phyloP scores from a whole-genome alignment of 345 rosid species.

The Euphorbia tirucalli region DNA sequence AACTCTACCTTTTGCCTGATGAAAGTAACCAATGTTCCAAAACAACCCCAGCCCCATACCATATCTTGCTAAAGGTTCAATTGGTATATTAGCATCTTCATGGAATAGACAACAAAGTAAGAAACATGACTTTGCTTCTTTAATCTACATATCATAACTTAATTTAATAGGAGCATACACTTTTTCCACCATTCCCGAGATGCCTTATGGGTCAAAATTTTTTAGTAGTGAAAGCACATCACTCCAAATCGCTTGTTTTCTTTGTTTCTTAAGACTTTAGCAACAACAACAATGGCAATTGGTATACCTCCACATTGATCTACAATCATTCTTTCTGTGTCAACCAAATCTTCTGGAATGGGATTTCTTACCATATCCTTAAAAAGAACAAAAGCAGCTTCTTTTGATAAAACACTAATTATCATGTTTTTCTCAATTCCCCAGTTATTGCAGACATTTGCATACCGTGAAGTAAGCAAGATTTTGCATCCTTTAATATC shows the following conservation, averaged over 20 bases:
- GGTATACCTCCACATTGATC: background rate
- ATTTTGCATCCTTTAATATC: background rate
- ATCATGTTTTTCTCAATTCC: background rate
- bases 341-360: background rate
- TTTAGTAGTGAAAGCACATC: background rate
- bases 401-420: background rate
- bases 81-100: conserved; percentile 1
- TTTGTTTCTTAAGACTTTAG: background rate
- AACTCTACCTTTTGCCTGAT: background rate
- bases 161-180: background rate
- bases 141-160: background rate
- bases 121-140: conserved; percentile 9
- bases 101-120: conserved; percentile 13
- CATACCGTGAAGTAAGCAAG: background rate
- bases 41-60: conserved; percentile 13
- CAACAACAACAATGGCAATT: background rate
- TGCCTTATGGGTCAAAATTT: background rate
- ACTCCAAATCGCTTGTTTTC: background rate
- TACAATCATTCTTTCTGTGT: background rate
- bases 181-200: background rate
- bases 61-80: conserved; percentile 4
- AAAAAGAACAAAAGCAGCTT: background rate
- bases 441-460: background rate
- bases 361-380: background rate
- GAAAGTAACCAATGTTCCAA: background rate